Conservation (phyloP, 805 yeast species). For the Suhomyces kilbournensis region DNA sequence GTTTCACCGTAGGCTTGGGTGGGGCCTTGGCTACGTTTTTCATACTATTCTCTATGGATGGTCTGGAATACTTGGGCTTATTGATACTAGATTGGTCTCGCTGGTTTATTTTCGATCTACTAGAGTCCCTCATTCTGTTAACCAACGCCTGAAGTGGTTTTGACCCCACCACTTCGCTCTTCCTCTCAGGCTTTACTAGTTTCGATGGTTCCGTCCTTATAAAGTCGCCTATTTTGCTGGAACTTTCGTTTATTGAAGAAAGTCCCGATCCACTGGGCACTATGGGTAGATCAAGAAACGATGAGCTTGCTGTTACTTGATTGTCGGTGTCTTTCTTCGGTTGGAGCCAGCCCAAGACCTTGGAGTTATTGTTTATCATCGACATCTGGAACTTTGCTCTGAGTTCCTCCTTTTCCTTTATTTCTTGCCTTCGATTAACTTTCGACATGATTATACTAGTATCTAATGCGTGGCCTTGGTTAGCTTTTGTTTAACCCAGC, state of each 20-base stretch:
- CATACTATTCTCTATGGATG: not conserved
- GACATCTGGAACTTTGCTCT: conserved; percentile 47
- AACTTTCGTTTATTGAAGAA: conserved; percentile 12
- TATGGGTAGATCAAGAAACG: conserved; percentile 34
- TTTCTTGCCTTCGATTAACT: conserved; percentile 31
- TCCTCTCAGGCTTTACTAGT: conserved; percentile 6
- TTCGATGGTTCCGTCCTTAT: conserved; percentile 12
- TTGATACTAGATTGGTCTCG: not conserved
- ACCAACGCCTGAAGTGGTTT: conserved; percentile 36
- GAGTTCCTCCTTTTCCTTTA: conserved; percentile 44
- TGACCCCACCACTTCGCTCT: not conserved
- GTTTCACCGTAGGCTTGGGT: not conserved
- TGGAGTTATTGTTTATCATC: conserved; percentile 32
- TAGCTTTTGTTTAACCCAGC: too few relatives aligned
- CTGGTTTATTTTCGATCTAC: conserved; percentile 8
- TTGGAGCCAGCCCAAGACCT: conserved; percentile 37
- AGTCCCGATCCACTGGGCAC: conserved; percentile 32
- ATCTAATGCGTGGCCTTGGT: not conserved
- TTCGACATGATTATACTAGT: not conserved
- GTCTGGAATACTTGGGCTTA: not conserved
- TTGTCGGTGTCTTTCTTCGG: conserved; percentile 1
- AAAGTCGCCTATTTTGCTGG: conserved; percentile 27
- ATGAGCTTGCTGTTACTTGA: conserved; percentile 5
- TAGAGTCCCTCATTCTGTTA: conserved; percentile 32
- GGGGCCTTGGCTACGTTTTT: not conserved